Conservation (phyloP, 2,329 filamentous ascomycete genomes). For the Grosmannia clavigera region DNA sequence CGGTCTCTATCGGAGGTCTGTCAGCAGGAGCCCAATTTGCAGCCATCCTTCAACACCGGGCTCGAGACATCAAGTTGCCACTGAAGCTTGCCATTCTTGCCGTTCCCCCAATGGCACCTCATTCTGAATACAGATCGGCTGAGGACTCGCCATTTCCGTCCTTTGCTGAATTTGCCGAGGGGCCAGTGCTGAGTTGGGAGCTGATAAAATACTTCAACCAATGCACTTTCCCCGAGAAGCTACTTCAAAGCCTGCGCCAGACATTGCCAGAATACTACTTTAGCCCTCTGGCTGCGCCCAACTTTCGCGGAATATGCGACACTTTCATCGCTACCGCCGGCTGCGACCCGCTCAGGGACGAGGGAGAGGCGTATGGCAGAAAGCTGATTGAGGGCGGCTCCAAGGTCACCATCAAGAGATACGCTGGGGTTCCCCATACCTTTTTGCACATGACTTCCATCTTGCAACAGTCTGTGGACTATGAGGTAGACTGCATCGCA, state of each 20-base stretch:
- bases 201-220: slow-evolving; percentile 24
- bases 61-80: slow-evolving; percentile 23
- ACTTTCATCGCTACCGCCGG: background rate
- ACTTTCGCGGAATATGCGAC: background rate
- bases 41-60: slow-evolving; percentile 23
- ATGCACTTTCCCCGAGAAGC: background rate
- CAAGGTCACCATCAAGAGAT: background rate
- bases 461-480: background rate
- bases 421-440: background rate
- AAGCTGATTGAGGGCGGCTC: background rate
- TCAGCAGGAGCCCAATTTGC: slow-evolving; percentile 33
- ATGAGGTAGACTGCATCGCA: background rate
- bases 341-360: background rate
- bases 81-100: slow-evolving; percentile 22
- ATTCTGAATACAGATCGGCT: slow-evolving; percentile 18
- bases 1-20: slow-evolving; percentile 25
- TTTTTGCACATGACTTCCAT: background rate
- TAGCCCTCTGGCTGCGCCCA: background rate
- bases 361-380: background rate
- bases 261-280: background rate
- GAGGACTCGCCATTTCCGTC: slow-evolving; percentile 20
- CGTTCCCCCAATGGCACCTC: slow-evolving; percentile 18
- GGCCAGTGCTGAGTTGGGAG: slow-evolving; percentile 32
- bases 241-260: background rate
- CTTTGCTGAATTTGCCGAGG: slow-evolving; percentile 14